Base-by-base conservation (phyloP, 106 monocot genomes). In the Phalaenopsis aphrodite region DNA sequence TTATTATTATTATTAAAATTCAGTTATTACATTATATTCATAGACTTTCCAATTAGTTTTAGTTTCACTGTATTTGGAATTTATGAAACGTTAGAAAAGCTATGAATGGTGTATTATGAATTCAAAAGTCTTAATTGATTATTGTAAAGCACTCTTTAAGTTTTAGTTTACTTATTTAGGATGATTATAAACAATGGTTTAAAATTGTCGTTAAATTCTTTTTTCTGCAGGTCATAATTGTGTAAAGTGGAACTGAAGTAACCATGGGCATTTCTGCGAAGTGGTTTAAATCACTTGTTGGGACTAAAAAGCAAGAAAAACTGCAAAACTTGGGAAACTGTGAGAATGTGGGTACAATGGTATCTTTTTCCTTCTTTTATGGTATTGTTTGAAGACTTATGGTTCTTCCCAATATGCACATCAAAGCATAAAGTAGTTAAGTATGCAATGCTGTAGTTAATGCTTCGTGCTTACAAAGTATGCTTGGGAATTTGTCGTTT, bases 241-340 rank as follows among this genome's bases (percentile, higher is more conserved):
- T 77, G 39, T 84, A 67, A 79, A 80, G 42, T 71, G 42, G 66
- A 66, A 36, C 78, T 77, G 23, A 73, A 21, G 39, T 14, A 21
- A 83, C 48, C 45, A 95, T 95, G 95, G 95, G 95, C 47, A 93
- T 92, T 48, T 89, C 95, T 77, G 82, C 86, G 5, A 95, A 85
- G 87, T 95, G 93, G 90, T 83, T 95, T 72, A 91, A 90, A 82
- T 86, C 85, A 17, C 84, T 95, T 55, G 83, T 93, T 81, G 93
- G 95, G 37, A 67, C 85, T 39, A 87, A 78, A 79, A 92, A 92
- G 78, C 78, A 81, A 75, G 89, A 95, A 19, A 87, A 82, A 74
- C 73, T 72, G 41, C 89, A 55, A 49, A 68, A 66, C 42, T 72
- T 48, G 55, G 85, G 84, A 7, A 85, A 88, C 46, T 75, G 83